Evolutionary conservation across 2,329 filamentous ascomycete species (phyloP).

Genomic region (Leptodontidium sp.): DNA sequence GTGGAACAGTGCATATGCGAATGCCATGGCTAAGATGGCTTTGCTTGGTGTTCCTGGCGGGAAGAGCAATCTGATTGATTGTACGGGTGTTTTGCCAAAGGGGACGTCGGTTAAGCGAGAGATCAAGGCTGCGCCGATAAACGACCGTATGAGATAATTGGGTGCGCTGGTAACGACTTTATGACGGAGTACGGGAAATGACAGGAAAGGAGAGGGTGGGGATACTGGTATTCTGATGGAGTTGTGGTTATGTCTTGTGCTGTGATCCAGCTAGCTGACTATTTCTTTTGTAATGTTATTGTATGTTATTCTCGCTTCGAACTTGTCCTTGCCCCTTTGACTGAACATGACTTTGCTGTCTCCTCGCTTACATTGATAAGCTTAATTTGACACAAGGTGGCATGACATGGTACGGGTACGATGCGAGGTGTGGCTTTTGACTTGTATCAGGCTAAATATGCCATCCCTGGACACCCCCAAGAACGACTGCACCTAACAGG

Average conservation of each 20-base stretch:
- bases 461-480: no score
- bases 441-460: neutral
- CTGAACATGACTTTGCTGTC: neutral
- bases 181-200: neutral
- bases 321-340: neutral
- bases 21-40: slow-evolving; percentile 37
- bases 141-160: slow-evolving; percentile 23
- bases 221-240: neutral
- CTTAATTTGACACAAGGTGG: neutral
- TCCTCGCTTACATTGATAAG: neutral
- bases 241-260: neutral
- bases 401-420: neutral
- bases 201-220: no score
- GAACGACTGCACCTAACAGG: no score
- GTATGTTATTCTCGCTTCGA: neutral
- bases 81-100: slow-evolving; percentile 29
- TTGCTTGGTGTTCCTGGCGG: slow-evolving; percentile 28
- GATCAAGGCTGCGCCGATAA: slow-evolving; percentile 27
- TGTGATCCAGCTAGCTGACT: neutral
- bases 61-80: slow-evolving; percentile 27
- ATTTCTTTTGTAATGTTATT: no score
- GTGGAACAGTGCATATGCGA: slow-evolving; percentile 47
- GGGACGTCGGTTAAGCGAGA: slow-evolving; percentile 28
- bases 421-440: neutral
- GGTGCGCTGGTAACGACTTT: neutral